Base-by-base conservation (phyloP, 805 yeast genomes). In the Grigorovia yakushimaensis region DNA sequence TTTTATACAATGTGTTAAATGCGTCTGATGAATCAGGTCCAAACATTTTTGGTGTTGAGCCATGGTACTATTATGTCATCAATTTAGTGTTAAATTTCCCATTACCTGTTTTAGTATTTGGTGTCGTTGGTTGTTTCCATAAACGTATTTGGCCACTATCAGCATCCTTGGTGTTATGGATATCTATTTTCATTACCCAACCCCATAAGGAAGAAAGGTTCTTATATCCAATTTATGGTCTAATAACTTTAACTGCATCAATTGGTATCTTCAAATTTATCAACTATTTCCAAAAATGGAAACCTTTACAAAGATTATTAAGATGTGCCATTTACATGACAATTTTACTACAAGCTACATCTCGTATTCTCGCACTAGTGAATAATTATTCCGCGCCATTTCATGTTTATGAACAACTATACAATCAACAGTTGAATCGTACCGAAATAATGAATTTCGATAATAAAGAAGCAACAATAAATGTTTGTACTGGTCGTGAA, bases 131-230 rank as follows among this genome's bases (percentile, higher is more conserved):
- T 35, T 41, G 61, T 4, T 44, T 64, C 45, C 56, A 61, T 39
- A 41, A 49, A 41, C 51, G 53, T 37, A 27, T 60, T 44, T 61
- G 62, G 56, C 65, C 68, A 2, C 48, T 63, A n/a, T 55, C 71
- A 17, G 48, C 69, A 0, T 89, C 93, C 1, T 55, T 84, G 22
- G 44, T 74, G 2, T 37, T 84, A 0, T 91, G 97, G 97, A 58
- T 73, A 15, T 66, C 62, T 0, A 73, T 88, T 3, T 87, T 91
- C 59, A 70, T 73, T 50, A 50, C 68, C 5, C 96, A 88, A 58
- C 93, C 96, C 4, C 97, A 89, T 62, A 89, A 89, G 62, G 97
- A 89, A 61, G 98, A 91, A 63, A 72, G 97, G 51, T 91, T 91
- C 61, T 62, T 91, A 53, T 91, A 88, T 57, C 95, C 95, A 15